Base-by-base conservation (phyloP, 805 yeast genomes). In the Wickerhamomyces subpelliculosus region DNA sequence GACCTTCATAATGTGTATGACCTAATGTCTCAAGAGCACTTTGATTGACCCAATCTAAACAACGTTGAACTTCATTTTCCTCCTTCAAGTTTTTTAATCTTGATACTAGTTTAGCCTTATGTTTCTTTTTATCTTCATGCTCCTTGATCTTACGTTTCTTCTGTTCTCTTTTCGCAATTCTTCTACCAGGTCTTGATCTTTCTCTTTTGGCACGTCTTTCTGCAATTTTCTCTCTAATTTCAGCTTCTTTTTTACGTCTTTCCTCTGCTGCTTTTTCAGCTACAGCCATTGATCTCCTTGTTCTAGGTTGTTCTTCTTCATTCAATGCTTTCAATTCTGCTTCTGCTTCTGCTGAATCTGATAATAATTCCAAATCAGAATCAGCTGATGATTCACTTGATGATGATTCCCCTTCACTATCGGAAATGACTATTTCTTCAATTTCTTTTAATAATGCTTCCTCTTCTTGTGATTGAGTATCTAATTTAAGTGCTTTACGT, bases 1-100 rank as follows among this genome's bases (percentile, higher is more conserved):
- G 43, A 7, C 84, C 84, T 13, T 76, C 83, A 43, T 73, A 78
- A 42, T 78, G 75, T 0, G 70, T 59, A 42, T 67, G 65, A 5
- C 77, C 84, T 13, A 66, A 58, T 29, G 57, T 54, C 11, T 75
- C 80, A 13, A 70, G 45, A 1, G 85, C 84, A 14, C 67, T 59
- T 8, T 76, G 67, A 48, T 80, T 80, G 20, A 76, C 78, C 85
- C 86, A 80, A 40, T 73, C 76, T 3, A 68, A 51, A 24, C 77
- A 75, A 37, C 79, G 57, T 17, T 63, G 61, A 36, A 62, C 49
- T 41, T 66, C 75, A 37, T 70, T 61, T 18, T 69, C 67, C 12
- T 59, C 53, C 33, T 55, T 51, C 42, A 69, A 50, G 10, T 57
- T 54, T 2, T 46, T 54, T 38, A 74, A 47, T 26, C 54, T 51